Conservation (phyloP, 805 yeast genomes). For the Yarrowia sp. region DNA sequence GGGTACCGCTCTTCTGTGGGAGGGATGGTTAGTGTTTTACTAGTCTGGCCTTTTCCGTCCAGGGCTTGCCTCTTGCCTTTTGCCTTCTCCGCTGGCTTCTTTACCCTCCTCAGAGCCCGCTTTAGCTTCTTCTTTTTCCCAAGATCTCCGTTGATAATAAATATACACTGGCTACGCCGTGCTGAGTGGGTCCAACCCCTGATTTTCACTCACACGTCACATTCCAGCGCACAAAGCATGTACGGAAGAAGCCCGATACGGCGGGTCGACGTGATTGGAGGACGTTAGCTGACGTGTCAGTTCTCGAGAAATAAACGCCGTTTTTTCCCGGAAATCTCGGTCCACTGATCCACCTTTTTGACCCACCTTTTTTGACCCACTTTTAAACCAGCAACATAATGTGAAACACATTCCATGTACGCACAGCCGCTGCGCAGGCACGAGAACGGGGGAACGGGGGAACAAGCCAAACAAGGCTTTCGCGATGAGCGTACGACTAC, state of each 20-base stretch:
- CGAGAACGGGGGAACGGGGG: not conserved
- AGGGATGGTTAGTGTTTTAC: not conserved
- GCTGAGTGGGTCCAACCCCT: constrained; percentile 17
- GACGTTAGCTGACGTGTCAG: not conserved
- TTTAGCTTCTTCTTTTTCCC: too few relatives aligned
- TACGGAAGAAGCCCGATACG: not conserved
- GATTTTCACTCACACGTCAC: constrained; percentile 4
- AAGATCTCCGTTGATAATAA: not conserved
- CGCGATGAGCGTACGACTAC: too few relatives aligned
- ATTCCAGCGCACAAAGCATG: constrained; percentile 18
- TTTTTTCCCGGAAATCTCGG: too few relatives aligned
- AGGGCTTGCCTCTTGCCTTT: not conserved
- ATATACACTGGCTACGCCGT: not conserved
- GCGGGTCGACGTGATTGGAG: too few relatives aligned
- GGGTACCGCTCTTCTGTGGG: too few relatives aligned
- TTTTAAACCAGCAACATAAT: not conserved
- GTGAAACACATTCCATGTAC: constrained; percentile 12
- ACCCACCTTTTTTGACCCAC: too few relatives aligned
- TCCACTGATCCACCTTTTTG: too few relatives aligned
- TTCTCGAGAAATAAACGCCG: too few relatives aligned
- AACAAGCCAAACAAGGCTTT: too few relatives aligned
- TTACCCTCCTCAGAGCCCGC: too few relatives aligned
- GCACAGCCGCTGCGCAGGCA: constrained; percentile 14
- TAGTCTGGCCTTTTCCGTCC: not conserved
- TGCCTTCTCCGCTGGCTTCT: too few relatives aligned